phyloP scores from a whole-genome alignment of 257 asterid genomes.

The Solanum chilense region DNA sequence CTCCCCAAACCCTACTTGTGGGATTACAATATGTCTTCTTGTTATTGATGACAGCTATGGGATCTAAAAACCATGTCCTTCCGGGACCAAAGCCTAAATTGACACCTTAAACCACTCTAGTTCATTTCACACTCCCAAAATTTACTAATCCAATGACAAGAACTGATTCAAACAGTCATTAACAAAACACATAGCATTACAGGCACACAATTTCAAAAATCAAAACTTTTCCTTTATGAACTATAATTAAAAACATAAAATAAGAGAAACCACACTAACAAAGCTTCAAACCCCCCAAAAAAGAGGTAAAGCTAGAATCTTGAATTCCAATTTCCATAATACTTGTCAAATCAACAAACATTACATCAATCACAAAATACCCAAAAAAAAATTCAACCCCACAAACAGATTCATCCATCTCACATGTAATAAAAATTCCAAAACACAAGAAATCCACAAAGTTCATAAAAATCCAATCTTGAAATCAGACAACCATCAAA shows the following conservation, averaged over 20 bases:
- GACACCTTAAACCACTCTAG: conserved; percentile 99
- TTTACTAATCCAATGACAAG: not conserved
- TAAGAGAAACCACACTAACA: not conserved
- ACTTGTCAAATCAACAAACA: not conserved
- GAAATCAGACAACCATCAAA: not conserved
- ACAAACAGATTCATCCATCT: not conserved
- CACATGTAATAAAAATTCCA: not conserved
- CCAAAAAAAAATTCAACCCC: not conserved
- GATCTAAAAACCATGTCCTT: conserved; percentile 99
- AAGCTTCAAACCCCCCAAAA: not conserved
- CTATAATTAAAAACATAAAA: not conserved
- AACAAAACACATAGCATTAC: not conserved
- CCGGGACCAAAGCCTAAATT: conserved; percentile 89
- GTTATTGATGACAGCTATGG: conserved; percentile 38
- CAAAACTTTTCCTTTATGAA: not conserved
- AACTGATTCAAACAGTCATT: not conserved
- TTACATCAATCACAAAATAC: not conserved
- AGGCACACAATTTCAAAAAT: not conserved
- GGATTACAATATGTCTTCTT: not conserved
- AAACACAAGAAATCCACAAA: not conserved
- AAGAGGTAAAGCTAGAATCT: not conserved
- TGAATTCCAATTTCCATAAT: not conserved
- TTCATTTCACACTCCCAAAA: not conserved
- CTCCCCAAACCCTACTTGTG: not conserved
- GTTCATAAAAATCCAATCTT: not conserved